phyloP scores from a whole-genome alignment of 805 yeast species.

The Clavispora asparagi region DNA sequence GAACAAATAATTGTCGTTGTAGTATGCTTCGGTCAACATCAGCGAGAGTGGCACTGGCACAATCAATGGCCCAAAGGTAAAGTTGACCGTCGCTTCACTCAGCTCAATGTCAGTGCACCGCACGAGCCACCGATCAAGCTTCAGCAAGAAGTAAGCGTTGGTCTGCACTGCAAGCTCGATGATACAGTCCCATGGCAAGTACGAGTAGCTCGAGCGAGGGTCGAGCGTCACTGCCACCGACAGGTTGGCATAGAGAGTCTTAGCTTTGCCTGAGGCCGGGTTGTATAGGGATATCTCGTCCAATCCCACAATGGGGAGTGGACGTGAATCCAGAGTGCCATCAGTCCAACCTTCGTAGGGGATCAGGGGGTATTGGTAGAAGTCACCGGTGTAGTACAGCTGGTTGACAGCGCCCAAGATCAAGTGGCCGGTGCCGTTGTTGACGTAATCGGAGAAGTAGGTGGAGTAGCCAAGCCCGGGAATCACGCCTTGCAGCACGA shows the following conservation, averaged over 20 bases:
- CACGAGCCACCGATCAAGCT: slow-evolving; percentile 53
- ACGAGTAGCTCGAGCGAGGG: slow-evolving; percentile 44
- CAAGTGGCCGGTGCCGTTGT: slow-evolving; percentile 25
- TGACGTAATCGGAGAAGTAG: slow-evolving; percentile 19
- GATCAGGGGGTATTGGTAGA: slow-evolving; percentile 46
- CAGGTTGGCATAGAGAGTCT: slow-evolving; percentile 27
- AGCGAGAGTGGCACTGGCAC: slow-evolving; percentile 47
- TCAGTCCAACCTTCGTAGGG: slow-evolving; percentile 25
- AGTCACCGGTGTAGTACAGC: slow-evolving; percentile 39
- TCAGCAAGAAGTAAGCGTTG: slow-evolving; percentile 54
- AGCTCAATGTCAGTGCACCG: slow-evolving; percentile 47
- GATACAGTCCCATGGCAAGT: slow-evolving; percentile 51
- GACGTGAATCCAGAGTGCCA: slow-evolving; percentile 7
- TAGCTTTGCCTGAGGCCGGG: slow-evolving; percentile 29
- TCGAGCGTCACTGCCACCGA: slow-evolving; percentile 56
- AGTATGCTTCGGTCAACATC: slow-evolving; percentile 32
- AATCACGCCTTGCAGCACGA: slow-evolving; percentile 18
- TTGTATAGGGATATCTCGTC: slow-evolving; percentile 22
- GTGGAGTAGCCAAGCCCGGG: slow-evolving; percentile 30
- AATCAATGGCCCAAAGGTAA: slow-evolving; percentile 48
- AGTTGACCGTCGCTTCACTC: slow-evolving; percentile 46
- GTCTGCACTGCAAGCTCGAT: slow-evolving; percentile 64
- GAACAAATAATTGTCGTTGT: slow-evolving; percentile 30
- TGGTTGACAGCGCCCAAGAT: slow-evolving; percentile 58
- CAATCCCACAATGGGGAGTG: slow-evolving; percentile 28